Evolutionary conservation across 2,329 filamentous ascomycete species (phyloP), one percentile per base, ranked within the genome.

Genomic region (Phialocephala sp.): DNA sequence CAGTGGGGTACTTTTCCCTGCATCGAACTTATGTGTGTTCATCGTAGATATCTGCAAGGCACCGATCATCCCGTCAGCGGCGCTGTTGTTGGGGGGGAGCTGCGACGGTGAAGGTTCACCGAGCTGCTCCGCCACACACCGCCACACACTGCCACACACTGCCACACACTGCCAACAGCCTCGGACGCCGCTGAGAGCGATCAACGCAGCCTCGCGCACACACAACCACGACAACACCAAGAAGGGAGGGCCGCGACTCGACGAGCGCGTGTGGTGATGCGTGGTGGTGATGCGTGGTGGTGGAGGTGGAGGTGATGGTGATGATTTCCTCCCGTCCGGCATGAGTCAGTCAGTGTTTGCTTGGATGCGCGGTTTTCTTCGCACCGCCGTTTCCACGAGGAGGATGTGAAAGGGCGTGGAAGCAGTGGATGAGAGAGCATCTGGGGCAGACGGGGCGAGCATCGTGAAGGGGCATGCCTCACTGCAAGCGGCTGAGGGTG

Each of bases 21-120:
- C 52, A 62, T 57, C n/a, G 35, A 22, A 37, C 24, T 45, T 57
- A 11, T 47, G 55, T 35, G n/a, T 60, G 43, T 37, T 60, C 43
- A 60, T 50, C 27, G 58, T 45, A 60, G 27, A 47, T 60, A 35
- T 43, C 18, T 62, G 60, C 52, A 62, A 61, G 60, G 60, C 39
- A 62, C 60, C 60, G 60, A 62, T 57, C 24, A 57, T 43, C 45
- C 39, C 50, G 50, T 32, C 24, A 35, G 27, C 27, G 50, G 24
- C 50, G 50, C n/a, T 50, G 45, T 14, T 14, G 37, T 18, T 41
- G 37, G 27, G 27, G 4, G 20, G n/a, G n/a, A n/a, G 24, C 50
- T 14, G 18, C 15, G 24, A 54, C 50, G 50, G 50, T 54, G 50
- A 54, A 54, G 6, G 20, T 50, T 50, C 22, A 32, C 27, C 27